Evolutionary conservation across 1,139 yeast genomes (phyloP), one percentile per base, ranked within the genome.

Genomic region (Candida sanyaensis): DNA sequence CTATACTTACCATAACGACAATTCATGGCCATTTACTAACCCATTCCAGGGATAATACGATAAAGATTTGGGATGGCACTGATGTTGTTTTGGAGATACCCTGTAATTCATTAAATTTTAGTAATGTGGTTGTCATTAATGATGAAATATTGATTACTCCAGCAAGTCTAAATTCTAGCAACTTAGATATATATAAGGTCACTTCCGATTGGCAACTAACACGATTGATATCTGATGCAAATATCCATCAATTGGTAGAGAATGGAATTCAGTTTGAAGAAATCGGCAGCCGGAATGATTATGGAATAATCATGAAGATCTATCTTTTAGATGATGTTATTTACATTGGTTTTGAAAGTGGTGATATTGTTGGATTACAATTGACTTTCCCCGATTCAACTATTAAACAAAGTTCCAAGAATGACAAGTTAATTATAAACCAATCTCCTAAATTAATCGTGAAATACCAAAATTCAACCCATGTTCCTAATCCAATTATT

Each of bases 261-360:
- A 41, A 47, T 32, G 50, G 52, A 31, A 44, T 46, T 8, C 51
- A 51, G 1, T 44, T 55, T 6, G 56, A 57, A n/a, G 47, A 54
- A 34, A 53, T 55, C 3, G 45, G 49, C 5, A 46, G 45, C 21
- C 50, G 77, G 40, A 70, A 64, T 26, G 71, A 76, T 32, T 71
- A 74, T 49, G 88, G 88, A 1, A 80, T 81, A 9, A 71, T 83
- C 39, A 83, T 83, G 88, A 74, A 65, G 49, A 52, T 76, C 36
- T 51, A 68, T 1, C 72, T 75, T 63, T 54, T 73, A 1, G 52
- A 56, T n/a, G 49, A 58, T n/a, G 37, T 37, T 8, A 60, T 82
- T 26, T 66, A 65, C 37, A 60, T 81, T 10, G 88, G 86, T 0
- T 83, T 70, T 59, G 88, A 83, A 58, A 80, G 84, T 8, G 88